These are phyloP conservation scores for Pinus albicaulis DNA, from an alignment of 75 land plant genomes.

Conservation along the genomic window DNA sequence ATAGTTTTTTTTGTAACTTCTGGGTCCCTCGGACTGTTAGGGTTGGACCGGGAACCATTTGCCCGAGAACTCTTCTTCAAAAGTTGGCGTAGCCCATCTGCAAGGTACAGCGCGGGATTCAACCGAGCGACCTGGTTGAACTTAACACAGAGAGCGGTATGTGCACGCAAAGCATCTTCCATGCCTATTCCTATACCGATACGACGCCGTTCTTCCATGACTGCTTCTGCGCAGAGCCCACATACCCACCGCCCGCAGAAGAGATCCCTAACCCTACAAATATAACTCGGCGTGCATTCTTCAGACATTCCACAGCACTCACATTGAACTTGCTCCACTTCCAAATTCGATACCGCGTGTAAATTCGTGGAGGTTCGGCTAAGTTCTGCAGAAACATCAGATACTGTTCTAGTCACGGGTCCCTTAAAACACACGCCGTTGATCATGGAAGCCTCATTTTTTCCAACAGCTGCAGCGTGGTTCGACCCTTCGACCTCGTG, in stretches of 20 bases:
- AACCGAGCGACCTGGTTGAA: slow-evolving; percentile 45
- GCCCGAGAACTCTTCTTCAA: slow-evolving; percentile 26
- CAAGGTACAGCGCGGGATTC: slow-evolving; percentile 57
- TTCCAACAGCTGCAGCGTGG: too few species aligned
- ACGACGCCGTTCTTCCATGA: slow-evolving; percentile 41
- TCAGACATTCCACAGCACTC: slow-evolving; percentile 79
- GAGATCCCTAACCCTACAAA: slow-evolving; percentile 24
- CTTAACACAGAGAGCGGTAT: slow-evolving; percentile 44
- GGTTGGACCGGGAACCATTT: neutral
- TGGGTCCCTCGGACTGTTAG: neutral
- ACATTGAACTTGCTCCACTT: slow-evolving; percentile 33
- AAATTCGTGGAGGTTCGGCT: too few species aligned
- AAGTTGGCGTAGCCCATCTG: slow-evolving; percentile 40
- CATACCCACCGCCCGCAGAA: slow-evolving; percentile 72
- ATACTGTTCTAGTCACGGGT: too few species aligned
- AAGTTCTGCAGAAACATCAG: too few species aligned
- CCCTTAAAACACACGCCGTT: too few species aligned
- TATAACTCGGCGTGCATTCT: slow-evolving; percentile 66
- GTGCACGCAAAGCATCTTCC: slow-evolving; percentile 52
- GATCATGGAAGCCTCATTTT: too few species aligned
- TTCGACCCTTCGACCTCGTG: too few species aligned
- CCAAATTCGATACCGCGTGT: too few species aligned
- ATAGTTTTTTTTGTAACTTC: neutral
- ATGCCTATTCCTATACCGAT: slow-evolving; percentile 9
- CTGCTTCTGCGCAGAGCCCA: slow-evolving; percentile 81